Evolutionary conservation across 1,139 yeast genomes (phyloP).

Genomic region (Scheffersomyces quercinus): DNA sequence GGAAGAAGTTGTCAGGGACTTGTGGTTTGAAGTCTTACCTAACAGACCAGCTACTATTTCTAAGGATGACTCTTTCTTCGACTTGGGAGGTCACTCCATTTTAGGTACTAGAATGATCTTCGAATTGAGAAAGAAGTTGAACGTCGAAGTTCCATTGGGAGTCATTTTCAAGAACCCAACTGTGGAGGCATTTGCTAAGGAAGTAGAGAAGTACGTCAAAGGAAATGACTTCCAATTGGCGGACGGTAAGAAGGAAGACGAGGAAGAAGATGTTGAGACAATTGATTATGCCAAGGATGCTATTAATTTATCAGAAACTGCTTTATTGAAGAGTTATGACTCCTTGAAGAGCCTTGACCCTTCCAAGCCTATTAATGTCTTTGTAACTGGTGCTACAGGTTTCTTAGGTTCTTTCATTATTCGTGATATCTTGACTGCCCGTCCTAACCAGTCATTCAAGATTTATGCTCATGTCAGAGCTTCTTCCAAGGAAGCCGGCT

Average conservation of each 20-base stretch:
- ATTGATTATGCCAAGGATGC: conserved; percentile 80
- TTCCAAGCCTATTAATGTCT: conserved; percentile 56
- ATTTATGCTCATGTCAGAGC: conserved; percentile 94
- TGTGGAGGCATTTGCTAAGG: conserved; percentile 71
- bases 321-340: conserved; percentile 43
- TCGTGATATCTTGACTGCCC: conserved; percentile 64
- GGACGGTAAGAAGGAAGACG: conserved; percentile 28
- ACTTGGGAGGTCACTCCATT: conserved; percentile 96
- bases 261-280: conserved; percentile 20
- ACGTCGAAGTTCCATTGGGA: conserved; percentile 85
- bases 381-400: conserved; percentile 95
- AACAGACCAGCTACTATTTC: conserved; percentile 76
- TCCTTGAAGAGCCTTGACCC: conserved; percentile 29
- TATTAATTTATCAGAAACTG: conserved; percentile 44
- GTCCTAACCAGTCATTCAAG: conserved; percentile 45
- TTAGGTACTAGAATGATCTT: conserved; percentile 97
- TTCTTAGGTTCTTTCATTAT: conserved; percentile 90
- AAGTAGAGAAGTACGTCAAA: conserved; percentile 57
- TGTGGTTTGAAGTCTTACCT: conserved; percentile 88
- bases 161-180: conserved; percentile 89
- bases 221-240: conserved; percentile 49
- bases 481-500: conserved; percentile 60
- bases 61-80: conserved; percentile 88
- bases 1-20: conserved; percentile 69
- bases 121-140: conserved; percentile 75